These are phyloP conservation scores for Cordyceps tenuipes DNA, from an alignment of 2,329 filamentous ascomycete genomes.

Conservation along the genomic window DNA sequence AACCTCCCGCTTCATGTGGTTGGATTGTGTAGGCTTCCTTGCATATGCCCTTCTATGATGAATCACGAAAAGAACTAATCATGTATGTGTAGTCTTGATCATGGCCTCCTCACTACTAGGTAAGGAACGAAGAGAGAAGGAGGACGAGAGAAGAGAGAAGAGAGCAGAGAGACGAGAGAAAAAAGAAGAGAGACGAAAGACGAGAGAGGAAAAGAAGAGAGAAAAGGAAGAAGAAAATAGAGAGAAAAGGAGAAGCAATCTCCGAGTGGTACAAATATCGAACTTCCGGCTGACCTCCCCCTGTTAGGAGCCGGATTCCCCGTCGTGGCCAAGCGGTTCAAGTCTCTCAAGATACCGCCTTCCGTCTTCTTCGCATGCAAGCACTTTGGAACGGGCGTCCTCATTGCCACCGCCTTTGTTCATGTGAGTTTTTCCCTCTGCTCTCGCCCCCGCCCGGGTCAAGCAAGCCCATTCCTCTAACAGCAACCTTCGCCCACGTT, in stretches of 20 bases:
- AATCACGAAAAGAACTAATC: neutral
- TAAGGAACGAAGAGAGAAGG: conserved; percentile 5
- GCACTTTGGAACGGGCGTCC: conserved; percentile 62
- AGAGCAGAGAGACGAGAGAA: no score
- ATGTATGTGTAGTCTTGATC: conserved; percentile 20
- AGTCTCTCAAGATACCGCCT: conserved; percentile 48
- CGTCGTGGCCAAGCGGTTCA: conserved; percentile 46
- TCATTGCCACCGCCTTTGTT: conserved; percentile 66
- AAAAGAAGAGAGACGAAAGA: no score
- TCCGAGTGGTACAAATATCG: neutral
- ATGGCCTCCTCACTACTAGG: conserved; percentile 20
- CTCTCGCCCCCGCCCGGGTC: neutral
- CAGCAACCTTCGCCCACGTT: neutral
- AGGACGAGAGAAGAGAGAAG: no score
- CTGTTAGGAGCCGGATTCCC: conserved; percentile 40
- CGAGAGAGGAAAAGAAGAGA: no score
- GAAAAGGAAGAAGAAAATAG: no score
- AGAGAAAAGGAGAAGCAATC: no score
- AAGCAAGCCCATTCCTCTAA: conserved; percentile 6
- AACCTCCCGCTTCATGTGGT: conserved; percentile 21
- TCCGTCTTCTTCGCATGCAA: conserved; percentile 54
- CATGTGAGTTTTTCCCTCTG: conserved; percentile 38
- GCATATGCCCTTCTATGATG: neutral
- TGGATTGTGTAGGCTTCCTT: conserved; percentile 21
- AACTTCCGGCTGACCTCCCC: neutral